Base-by-base conservation (phyloP, 352 stramenopile species). In the Globisporangium uncinulatum region DNA sequence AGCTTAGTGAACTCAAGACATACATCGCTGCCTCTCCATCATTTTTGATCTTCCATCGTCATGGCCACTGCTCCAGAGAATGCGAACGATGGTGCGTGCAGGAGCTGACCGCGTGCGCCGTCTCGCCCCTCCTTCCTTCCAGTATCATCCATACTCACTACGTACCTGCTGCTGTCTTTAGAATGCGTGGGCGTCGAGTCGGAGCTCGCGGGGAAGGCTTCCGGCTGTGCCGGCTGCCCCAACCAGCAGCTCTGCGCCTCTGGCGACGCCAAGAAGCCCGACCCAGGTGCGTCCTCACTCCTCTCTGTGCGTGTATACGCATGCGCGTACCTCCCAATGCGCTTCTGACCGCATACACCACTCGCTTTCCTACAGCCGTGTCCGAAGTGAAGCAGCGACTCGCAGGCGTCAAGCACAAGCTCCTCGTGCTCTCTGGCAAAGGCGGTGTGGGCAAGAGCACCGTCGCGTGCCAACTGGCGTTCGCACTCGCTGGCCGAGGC, bases 351-450 rank as follows among this genome's bases (percentile, higher is more conserved):
- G 41, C 17, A 59, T 15, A 41, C 65, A 17, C 11, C 24, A 29
- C 24, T 29, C 24, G 24, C 24, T 29, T 29, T 29, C 24, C 24
- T 4, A 39, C 34, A 76, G 77, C 80, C 3, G 74, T 88, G 29
- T 89, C 82, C 36, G 86, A 97, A 62, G 96, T 99, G 15, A 76
- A 80, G 54, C 73, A 90, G 71, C 83, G 85, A 6, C 70, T 95
- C 31, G 69, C 69, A 1, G 70, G 73, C 46, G 78, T 95, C 56
- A 98, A 98, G 69, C 95, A 99, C 75, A 99, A 98, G 36, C 71
- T 99, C 17, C 80, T 99, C 48, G 97, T 99, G n/a, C 78, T 99
- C 19, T 99, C 92, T 46, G 98, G 98, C 46, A 99, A 99, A 75
- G 98, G 98, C 24, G 98, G 98, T 54, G 98, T 99, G 5, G 98